Evolutionary conservation across 805 yeast species (phyloP), one percentile per base, ranked within the genome.

Genomic region (Tetrapisispora phaffii): DNA sequence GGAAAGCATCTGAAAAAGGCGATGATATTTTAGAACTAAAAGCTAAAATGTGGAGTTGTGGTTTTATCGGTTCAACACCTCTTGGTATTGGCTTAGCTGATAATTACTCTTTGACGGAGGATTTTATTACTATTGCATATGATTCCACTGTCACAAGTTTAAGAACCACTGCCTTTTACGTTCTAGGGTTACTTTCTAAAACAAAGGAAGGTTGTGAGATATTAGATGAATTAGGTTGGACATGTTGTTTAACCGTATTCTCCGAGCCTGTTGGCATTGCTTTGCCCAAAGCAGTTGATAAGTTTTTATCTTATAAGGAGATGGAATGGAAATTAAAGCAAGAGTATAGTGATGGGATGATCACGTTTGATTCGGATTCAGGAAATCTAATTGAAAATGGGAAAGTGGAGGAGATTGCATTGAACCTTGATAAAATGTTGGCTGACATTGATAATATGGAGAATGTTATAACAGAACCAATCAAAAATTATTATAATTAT

Each of bases 1-100:
- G 43, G 7, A 50, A 56, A 17, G 50, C 50, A 8, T 41, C 61
- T 5, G 56, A 53, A 34, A 49, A 52, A 7, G 46, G 43, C 4
- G 71, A 66, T 19, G 66, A 66, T 5, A 69, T 70, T 7, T 63
- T 67, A 8, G 73, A 72, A 49, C 61, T 90, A 22, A 86, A 85
- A 57, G 85, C 89, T 10, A 76, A 82, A 29, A 55, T 90, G 31
- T 90, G 97, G 97, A 80, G 94, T 1, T 70, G 86, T 29, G 97
- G 96, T 0, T 80, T 81, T 54, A 78, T 89, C 26, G 89, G 89
- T 1, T 76, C 88, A 0, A 76, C 87, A 1, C 74, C 74, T 9
- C 66, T 73, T 42, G 97, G 97, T 0, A 78, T 83, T 16, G 67
- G 72, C 16, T 65, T 81, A 36, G 54, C 80, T 32, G 85, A 79